Conservation (phyloP, 805 yeast species). For the Candida sphagnicola region DNA sequence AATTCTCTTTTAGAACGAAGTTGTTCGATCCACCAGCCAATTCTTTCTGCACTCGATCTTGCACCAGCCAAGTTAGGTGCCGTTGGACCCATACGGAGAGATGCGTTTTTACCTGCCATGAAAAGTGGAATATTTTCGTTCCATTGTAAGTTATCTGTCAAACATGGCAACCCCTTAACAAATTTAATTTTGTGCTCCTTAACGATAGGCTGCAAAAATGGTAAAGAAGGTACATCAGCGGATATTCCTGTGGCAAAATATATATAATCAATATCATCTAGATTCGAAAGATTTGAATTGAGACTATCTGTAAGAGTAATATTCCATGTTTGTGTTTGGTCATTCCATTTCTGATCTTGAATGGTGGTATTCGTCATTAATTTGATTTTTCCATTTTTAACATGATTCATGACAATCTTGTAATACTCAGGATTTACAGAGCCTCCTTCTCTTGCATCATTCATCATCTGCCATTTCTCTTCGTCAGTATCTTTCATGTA, state of each 20-base stretch:
- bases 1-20: conserved; percentile 9
- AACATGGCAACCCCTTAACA: conserved; percentile 38
- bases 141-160: conserved; percentile 44
- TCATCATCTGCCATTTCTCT: conserved; percentile 37
- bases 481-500: conserved; percentile 41
- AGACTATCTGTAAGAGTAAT: conserved; percentile 9
- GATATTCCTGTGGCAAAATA: conserved; percentile 41
- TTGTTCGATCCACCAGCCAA: conserved; percentile 35
- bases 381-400: conserved; percentile 24
- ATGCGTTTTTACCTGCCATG: conserved; percentile 41
- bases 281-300: background rate
- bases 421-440: conserved; percentile 43
- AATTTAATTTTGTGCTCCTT: conserved; percentile 24
- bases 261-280: conserved; percentile 26
- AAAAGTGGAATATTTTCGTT: conserved; percentile 33
- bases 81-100: conserved; percentile 40
- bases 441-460: conserved; percentile 43
- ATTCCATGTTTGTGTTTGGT: conserved; percentile 20
- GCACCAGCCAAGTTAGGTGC: conserved; percentile 47
- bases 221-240: conserved; percentile 24
- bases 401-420: conserved; percentile 25
- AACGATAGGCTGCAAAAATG: conserved; percentile 26
- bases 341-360: conserved; percentile 20
- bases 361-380: conserved; percentile 27
- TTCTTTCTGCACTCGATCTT: conserved; percentile 41